Percentiles rank a stretch among this genome's conserved stretches.
phyloP scores from a whole-genome alignment of 2,329 filamentous ascomycete species.

The Ophiostoma novo-ulmi region DNA sequence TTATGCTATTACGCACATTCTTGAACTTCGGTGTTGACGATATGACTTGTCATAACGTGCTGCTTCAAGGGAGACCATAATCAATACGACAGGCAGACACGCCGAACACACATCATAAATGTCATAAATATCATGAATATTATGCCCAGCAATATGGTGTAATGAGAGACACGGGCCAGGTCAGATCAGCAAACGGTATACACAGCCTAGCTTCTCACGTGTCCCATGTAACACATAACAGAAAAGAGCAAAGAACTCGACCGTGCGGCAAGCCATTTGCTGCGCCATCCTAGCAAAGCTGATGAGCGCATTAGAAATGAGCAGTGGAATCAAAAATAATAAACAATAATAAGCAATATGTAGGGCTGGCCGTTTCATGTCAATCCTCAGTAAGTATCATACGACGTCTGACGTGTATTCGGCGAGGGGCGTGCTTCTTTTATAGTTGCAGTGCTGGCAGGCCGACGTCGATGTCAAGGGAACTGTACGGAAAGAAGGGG shows the following conservation, averaged over 20 bases:
- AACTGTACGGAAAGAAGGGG: not conserved
- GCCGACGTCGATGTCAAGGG: too few relatives aligned
- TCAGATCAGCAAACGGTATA: too few relatives aligned
- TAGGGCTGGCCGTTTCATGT: not conserved
- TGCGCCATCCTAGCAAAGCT: constrained; percentile 13
- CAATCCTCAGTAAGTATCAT: not conserved
- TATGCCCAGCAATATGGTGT: too few relatives aligned
- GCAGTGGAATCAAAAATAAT: not conserved
- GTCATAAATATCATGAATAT: too few relatives aligned
- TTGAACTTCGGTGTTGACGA: not conserved
- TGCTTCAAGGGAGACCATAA: not conserved
- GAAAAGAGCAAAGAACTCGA: not conserved
- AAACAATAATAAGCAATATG: not conserved
- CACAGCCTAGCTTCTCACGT: not conserved
- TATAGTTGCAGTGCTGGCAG: not conserved
- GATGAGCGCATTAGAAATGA: not conserved
- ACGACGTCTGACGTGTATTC: constrained; percentile 12
- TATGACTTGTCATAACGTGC: not conserved
- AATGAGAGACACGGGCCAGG: too few relatives aligned
- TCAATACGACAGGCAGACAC: too few relatives aligned
- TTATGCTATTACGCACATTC: too few relatives aligned
- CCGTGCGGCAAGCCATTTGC: not conserved
- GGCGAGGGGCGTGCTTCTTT: not conserved
- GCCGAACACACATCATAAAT: too few relatives aligned
- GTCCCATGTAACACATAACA: not conserved